Conservation (phyloP, 2,329 filamentous ascomycete species). For the Talaromyces sp. region DNA sequence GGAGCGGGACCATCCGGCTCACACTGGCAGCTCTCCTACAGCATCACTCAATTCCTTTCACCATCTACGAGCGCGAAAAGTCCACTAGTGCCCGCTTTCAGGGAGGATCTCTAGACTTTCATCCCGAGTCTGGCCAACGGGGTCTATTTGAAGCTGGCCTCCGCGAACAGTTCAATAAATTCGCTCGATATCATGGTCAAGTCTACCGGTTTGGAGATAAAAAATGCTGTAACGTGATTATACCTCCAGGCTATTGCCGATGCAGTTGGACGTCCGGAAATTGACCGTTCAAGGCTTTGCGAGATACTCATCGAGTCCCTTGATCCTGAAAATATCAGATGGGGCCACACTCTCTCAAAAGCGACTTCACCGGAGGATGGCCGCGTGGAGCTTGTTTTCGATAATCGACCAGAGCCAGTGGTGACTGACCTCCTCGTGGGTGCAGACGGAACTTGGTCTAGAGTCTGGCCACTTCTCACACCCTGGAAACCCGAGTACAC, state of each 20-base stretch:
- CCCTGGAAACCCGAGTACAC: conserved; percentile 25
- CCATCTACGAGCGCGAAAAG: conserved; percentile 33
- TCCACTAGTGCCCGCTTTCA: conserved; percentile 23
- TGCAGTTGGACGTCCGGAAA: conserved; percentile 27
- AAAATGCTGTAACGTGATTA: neutral
- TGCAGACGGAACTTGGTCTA: conserved; percentile 30
- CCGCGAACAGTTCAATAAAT: conserved; percentile 26
- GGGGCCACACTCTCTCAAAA: conserved; percentile 24
- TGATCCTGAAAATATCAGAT: conserved; percentile 23
- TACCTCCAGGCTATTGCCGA: neutral
- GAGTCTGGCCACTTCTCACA: conserved; percentile 26
- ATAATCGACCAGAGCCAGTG: conserved; percentile 20
- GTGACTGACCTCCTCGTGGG: conserved; percentile 28
- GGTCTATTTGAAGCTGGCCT: conserved; percentile 27
- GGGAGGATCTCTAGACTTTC: conserved; percentile 30
- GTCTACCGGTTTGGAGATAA: neutral
- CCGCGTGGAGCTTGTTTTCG: conserved; percentile 13
- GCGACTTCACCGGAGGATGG: neutral
- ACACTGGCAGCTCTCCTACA: neutral
- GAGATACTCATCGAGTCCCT: conserved; percentile 27
- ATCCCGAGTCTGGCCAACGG: conserved; percentile 25
- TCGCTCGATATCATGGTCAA: conserved; percentile 14
- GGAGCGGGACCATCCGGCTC: conserved; percentile 6
- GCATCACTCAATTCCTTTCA: conserved; percentile 4
- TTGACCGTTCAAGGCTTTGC: conserved; percentile 26